phyloP scores from a whole-genome alignment of 331 rosid genomes.

The Acacia pycnantha region DNA sequence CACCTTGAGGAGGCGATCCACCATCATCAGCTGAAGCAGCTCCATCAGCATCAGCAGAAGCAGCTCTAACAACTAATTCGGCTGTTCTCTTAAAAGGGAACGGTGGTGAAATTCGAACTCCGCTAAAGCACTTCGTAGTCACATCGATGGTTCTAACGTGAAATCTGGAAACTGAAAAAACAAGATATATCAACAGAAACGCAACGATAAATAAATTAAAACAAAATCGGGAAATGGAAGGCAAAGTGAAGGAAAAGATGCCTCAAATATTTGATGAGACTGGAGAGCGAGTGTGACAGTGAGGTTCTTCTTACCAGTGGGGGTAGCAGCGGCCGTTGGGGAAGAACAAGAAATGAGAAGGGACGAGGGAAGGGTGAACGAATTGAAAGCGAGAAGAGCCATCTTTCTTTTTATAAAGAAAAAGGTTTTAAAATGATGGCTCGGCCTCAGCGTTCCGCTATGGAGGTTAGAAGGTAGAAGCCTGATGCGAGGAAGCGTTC shows the following conservation, averaged over 20 bases:
- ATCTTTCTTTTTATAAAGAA: background rate
- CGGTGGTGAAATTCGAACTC: background rate
- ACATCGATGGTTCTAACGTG: background rate
- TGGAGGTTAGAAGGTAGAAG: background rate
- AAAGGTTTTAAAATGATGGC: background rate
- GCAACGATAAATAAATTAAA: background rate
- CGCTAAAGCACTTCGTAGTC: background rate
- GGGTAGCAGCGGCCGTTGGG: background rate
- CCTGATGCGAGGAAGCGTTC: background rate
- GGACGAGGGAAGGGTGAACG: background rate
- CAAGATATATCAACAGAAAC: background rate
- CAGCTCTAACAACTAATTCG: constrained; percentile 37
- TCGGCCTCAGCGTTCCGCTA: too few species aligned
- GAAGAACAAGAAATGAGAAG: background rate
- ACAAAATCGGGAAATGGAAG: background rate
- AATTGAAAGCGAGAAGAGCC: background rate
- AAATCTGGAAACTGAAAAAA: background rate
- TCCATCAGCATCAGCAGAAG: constrained; percentile 48
- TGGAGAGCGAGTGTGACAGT: background rate
- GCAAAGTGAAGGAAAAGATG: background rate
- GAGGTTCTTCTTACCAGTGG: background rate
- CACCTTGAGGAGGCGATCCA: constrained; percentile 36
- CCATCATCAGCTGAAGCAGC: constrained; percentile 27
- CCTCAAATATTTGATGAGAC: background rate
- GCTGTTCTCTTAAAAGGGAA: background rate